Evolutionary conservation across 106 monocot species (phyloP).

Genomic region (Xerophyta viscosa): DNA sequence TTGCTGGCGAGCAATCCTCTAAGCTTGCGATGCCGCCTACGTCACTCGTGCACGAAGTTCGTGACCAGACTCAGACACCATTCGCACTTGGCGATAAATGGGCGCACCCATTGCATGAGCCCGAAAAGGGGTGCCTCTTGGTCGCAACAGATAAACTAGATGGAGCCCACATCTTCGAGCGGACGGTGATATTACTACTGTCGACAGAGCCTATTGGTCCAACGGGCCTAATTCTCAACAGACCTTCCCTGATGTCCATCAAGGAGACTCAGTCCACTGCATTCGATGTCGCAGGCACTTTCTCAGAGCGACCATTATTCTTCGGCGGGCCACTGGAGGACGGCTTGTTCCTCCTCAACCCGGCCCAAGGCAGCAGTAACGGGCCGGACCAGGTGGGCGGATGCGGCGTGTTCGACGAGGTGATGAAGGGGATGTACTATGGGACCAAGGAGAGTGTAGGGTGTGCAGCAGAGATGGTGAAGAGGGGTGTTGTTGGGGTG

Average conservation of each 20-base stretch:
- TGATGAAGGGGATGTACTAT: constrained; percentile 66
- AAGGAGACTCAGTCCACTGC: constrained; percentile 56
- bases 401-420: constrained; percentile 74
- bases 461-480: constrained; percentile 85
- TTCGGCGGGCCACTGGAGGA: constrained; percentile 83
- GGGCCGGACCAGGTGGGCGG: constrained; percentile 20
- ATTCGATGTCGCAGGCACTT: constrained; percentile 33
- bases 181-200: constrained; percentile 65
- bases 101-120: constrained; percentile 70
- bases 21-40: neutral
- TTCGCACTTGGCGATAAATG: constrained; percentile 26
- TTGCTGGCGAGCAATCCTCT: constrained; percentile 36
- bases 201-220: constrained; percentile 37
- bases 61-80: neutral
- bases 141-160: constrained; percentile 78
- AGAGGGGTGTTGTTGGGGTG: constrained; percentile 43
- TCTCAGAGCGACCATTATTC: constrained; percentile 64
- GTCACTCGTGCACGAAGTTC: neutral
- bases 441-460: constrained; percentile 82
- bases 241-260: constrained; percentile 90
- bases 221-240: constrained; percentile 74
- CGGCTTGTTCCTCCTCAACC: constrained; percentile 50
- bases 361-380: constrained; percentile 12
- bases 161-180: constrained; percentile 92
- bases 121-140: constrained; percentile 75